Evolutionary conservation across 345 rosid species (phyloP).

Genomic region (Linum trigynum): DNA sequence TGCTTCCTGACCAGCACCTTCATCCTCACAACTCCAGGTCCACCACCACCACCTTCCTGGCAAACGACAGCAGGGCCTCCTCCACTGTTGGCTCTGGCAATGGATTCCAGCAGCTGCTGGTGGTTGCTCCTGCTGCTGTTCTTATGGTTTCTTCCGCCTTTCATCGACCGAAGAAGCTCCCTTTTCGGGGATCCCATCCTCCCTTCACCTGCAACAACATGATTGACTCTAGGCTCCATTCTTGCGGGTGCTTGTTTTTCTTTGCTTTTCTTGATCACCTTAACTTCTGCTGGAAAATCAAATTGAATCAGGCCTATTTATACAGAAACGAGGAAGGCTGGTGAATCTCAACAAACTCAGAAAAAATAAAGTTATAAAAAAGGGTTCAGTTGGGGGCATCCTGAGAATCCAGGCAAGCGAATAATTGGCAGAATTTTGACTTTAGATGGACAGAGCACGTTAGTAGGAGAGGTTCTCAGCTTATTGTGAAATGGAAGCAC

Average conservation of each 20-base stretch:
- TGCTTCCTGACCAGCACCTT: constrained; percentile 36
- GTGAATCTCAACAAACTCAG: neutral
- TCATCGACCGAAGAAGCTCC: neutral
- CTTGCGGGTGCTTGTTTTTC: neutral
- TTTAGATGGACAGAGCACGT: neutral
- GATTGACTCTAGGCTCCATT: neutral
- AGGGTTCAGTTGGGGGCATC: too few species aligned
- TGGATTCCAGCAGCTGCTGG: constrained; percentile 14
- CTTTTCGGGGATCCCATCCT: neutral
- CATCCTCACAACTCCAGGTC: constrained; percentile 31
- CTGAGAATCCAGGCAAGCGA: neutral
- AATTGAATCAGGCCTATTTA: neutral
- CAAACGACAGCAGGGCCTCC: constrained; percentile 10
- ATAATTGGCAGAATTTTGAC: neutral
- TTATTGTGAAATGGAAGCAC: neutral
- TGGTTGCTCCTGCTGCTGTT: neutral
- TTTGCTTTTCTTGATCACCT: neutral
- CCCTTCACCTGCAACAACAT: neutral
- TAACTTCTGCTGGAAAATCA: neutral
- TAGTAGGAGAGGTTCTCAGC: too few species aligned
- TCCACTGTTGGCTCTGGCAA: constrained; percentile 15
- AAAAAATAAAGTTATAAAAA: too few species aligned
- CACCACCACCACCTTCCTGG: constrained; percentile 2
- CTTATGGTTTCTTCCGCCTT: neutral
- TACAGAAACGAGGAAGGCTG: neutral